Percentiles rank a stretch among this genome's conserved stretches.
Conservation (phyloP, 2,329 filamentous ascomycete genomes). For the Sporothrix luriei region DNA sequence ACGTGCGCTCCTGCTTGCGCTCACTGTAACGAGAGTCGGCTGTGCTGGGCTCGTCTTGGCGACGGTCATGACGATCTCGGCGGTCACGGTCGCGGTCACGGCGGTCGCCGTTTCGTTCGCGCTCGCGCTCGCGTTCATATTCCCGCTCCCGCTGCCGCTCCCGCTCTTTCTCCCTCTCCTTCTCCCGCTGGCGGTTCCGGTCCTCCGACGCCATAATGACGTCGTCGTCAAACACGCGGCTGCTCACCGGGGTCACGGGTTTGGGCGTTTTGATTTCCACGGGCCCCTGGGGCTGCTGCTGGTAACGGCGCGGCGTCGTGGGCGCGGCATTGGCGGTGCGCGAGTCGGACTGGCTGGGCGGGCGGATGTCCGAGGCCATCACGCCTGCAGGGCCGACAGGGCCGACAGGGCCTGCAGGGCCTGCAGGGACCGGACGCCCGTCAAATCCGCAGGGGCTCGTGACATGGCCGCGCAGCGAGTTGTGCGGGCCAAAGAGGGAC, state of each 20-base stretch:
- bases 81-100: conserved; percentile 25
- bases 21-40: neutral
- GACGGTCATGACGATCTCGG: neutral
- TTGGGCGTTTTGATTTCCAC: conserved; percentile 83
- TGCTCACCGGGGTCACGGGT: conserved; percentile 72
- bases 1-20: neutral
- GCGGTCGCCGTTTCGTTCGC: conserved; percentile 29
- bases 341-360: conserved; percentile 36
- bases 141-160: conserved; percentile 38
- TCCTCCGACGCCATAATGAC: conserved; percentile 37
- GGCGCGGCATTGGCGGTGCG: neutral
- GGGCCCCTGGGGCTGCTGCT: conserved; percentile 53
- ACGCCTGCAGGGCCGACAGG: neutral
- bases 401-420: neutral
- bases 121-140: conserved; percentile 34
- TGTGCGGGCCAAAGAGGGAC: conserved; percentile 60
- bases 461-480: conserved; percentile 61
- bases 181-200: conserved; percentile 36
- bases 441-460: conserved; percentile 60
- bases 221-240: conserved; percentile 63
- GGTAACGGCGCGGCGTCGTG: neutral
- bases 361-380: conserved; percentile 15
- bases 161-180: conserved; percentile 38
- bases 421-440: conserved; percentile 40
- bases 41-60: neutral